Conservation (phyloP, 805 yeast species). For the Vanderwaltozyma yarrowii region DNA sequence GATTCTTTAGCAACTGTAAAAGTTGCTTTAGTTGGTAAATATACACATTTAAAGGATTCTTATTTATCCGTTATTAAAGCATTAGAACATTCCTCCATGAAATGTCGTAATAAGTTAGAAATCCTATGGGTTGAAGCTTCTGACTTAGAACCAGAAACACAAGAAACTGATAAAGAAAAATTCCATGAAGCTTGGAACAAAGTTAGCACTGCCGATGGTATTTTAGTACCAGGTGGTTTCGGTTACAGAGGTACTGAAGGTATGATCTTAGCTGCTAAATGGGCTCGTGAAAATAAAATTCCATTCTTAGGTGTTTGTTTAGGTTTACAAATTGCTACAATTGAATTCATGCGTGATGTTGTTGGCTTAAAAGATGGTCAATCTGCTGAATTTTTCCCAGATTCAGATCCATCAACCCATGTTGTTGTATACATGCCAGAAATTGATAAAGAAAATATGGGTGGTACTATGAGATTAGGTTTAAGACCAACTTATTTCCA, state of each 20-base stretch:
- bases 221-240: constrained; percentile 97
- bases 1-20: constrained; percentile 76
- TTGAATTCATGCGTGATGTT: constrained; percentile 80
- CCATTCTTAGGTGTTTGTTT: constrained; percentile 97
- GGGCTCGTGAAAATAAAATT: constrained; percentile 92
- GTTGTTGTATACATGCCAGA: constrained; percentile 98
- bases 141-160: constrained; percentile 70
- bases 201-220: constrained; percentile 90
- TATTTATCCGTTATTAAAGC: constrained; percentile 92
- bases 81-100: constrained; percentile 90
- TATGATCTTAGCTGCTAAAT: constrained; percentile 92
- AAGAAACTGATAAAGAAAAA: constrained; percentile 52
- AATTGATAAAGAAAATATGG: constrained; percentile 87
- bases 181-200: constrained; percentile 95
- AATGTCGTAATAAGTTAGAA: constrained; percentile 71
- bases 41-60: constrained; percentile 90
- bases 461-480: constrained; percentile 99
- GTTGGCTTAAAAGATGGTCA: constrained; percentile 59
- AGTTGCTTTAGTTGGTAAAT: constrained; percentile 95
- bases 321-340: constrained; percentile 94
- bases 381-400: constrained; percentile 72
- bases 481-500: constrained; percentile 81
- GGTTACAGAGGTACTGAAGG: constrained; percentile 98
- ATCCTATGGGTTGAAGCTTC: constrained; percentile 95
- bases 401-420: constrained; percentile 46